Evolutionary conservation across 495 filamentous ascomycete genomes (phyloP).

Genomic region (Aspergillus baeticus): DNA sequence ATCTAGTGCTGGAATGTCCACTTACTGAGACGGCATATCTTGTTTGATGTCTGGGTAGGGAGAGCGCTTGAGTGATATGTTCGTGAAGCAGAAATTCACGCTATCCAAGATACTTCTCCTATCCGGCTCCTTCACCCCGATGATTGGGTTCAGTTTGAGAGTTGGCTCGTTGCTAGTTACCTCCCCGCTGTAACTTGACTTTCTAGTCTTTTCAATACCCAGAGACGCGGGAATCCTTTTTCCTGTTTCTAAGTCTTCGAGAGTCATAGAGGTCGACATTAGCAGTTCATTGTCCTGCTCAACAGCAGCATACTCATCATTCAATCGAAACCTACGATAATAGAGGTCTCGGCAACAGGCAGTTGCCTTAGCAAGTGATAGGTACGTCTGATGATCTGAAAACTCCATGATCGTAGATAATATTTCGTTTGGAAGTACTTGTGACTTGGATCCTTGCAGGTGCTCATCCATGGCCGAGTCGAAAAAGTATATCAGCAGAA

Average conservation of each 20-base stretch:
- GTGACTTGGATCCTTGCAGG: slow-evolving; percentile 4
- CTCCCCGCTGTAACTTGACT: too few relatives aligned
- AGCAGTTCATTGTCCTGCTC: background rate
- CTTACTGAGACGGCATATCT: slow-evolving; percentile 11
- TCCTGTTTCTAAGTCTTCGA: slow-evolving; percentile 13
- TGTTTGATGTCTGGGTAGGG: background rate
- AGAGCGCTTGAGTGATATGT: background rate
- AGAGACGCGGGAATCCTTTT: background rate
- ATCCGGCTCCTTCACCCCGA: slow-evolving; percentile 9
- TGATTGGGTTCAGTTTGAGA: slow-evolving; percentile 10
- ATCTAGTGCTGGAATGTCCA: background rate
- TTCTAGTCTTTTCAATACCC: background rate
- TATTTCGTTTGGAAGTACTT: slow-evolving; percentile 16
- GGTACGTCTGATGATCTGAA: slow-evolving; percentile 15
- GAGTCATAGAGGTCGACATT: background rate
- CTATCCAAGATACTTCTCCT: slow-evolving; percentile 14
- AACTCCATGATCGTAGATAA: slow-evolving; percentile 16
- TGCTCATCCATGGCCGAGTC: slow-evolving; percentile 6
- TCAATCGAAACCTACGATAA: slow-evolving; percentile 10
- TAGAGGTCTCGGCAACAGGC: slow-evolving; percentile 10
- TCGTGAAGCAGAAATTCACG: background rate
- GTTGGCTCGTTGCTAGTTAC: background rate
- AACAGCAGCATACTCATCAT: slow-evolving; percentile 19
- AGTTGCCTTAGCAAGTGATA: slow-evolving; percentile 11
- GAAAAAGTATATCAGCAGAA: slow-evolving; percentile 14